Base-by-base conservation (phyloP, 78 protist species). In the Mastigamoeba balamuthi region DNA sequence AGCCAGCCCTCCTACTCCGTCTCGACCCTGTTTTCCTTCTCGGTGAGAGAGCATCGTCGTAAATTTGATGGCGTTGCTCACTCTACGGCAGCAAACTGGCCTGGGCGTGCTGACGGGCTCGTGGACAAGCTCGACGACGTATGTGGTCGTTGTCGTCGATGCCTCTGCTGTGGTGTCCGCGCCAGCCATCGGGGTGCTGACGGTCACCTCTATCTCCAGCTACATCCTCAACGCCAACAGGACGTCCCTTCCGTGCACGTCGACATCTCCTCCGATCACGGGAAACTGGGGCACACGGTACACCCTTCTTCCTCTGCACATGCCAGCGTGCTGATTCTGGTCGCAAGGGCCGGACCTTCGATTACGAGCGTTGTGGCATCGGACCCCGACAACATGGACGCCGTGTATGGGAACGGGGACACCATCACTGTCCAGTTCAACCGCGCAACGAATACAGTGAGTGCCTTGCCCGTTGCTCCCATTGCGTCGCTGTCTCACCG, bases 231-330 rank as follows among this genome's bases (percentile, higher is more conserved):
- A 38, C 25, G 72, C 72, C 8, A n/a, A 4, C 3, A 0, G 2
- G 28, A 27, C 33, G 35, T 67, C 72, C 10, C 36, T 35, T 27
- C 27, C 72, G n/a, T 40, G 37, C 36, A n/a, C 0, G 58, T 33
- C 58, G 23, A 0, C 25, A 1, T 30, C 72, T 0, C 53, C 53
- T 0, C 28, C 10, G 27, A 7, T 35, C 33, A 37, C 44, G 10
- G 72, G 72, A 29, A 7, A 67, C 36, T 67, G 72, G 58, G 72
- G 72, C n/a, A n/a, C n/a, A n/a, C n/a, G n/a, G n/a, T n/a, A n/a
- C n/a, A n/a, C n/a, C n/a, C n/a, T n/a, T n/a, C n/a, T n/a, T n/a
- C n/a, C n/a, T n/a, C n/a, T n/a, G n/a, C n/a, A n/a, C n/a, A n/a
- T n/a, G n/a, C n/a, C n/a, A n/a, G n/a, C n/a, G n/a, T n/a, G n/a